A percentile compares a stretch with the other conserved stretches of the same genome.
Evolutionary conservation across 805 yeast genomes (phyloP).

Genomic region (Candida awuae): DNA sequence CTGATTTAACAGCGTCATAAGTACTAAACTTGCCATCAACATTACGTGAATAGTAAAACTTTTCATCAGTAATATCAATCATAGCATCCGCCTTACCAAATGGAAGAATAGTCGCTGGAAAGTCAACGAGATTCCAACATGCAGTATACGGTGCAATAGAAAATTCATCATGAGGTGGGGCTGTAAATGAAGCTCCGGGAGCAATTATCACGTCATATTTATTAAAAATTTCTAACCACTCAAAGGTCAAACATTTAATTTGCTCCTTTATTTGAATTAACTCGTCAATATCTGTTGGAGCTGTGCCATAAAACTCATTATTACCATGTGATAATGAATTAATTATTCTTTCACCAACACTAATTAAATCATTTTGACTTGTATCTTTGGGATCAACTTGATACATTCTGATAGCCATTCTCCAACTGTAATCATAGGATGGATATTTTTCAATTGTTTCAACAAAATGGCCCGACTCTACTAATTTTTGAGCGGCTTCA

Average conservation of each 20-base stretch:
- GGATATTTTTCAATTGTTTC: not conserved
- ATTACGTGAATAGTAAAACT: slow-evolving; percentile 1
- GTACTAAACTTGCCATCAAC: not conserved
- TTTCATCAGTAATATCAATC: slow-evolving; percentile 22
- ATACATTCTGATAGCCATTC: not conserved
- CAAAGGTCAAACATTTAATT: slow-evolving; percentile 47
- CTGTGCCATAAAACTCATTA: slow-evolving; percentile 40
- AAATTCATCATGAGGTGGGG: slow-evolving; percentile 50
- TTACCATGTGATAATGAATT: slow-evolving; percentile 53
- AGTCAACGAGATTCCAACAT: slow-evolving; percentile 61
- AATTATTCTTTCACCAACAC: slow-evolving; percentile 35
- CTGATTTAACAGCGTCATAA: slow-evolving; percentile 34
- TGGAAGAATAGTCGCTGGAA: slow-evolving; percentile 58
- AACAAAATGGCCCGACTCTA: not conserved
- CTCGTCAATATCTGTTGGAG: slow-evolving; percentile 47
- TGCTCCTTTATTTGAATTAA: slow-evolving; percentile 47
- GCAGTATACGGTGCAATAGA: slow-evolving; percentile 48
- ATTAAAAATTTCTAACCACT: slow-evolving; percentile 39
- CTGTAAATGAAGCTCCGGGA: slow-evolving; percentile 61
- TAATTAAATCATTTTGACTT: not conserved
- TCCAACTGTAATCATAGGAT: slow-evolving; percentile 1
- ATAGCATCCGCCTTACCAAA: slow-evolving; percentile 46
- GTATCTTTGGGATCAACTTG: not conserved
- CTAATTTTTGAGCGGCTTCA: not conserved
- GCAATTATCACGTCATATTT: slow-evolving; percentile 57